These are phyloP conservation scores for Cystobasidium tubakii DNA, from an alignment of 768 basidiomycete species.

Conservation along the genomic window DNA sequence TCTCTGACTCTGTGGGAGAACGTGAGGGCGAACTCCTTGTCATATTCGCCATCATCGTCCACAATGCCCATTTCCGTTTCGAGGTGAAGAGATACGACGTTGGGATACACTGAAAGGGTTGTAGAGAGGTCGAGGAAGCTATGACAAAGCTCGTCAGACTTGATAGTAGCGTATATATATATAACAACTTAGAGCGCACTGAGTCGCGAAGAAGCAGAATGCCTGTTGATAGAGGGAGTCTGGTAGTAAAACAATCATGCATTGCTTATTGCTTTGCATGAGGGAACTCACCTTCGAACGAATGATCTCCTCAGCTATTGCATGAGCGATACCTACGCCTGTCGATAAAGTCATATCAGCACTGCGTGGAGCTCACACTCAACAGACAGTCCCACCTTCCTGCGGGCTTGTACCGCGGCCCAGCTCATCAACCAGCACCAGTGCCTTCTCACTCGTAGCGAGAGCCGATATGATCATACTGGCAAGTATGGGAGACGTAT, in stretches of 20 bases:
- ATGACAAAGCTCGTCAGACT: conserved; percentile 52
- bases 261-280: too few species aligned
- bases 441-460: conserved; percentile 57
- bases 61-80: conserved; percentile 37
- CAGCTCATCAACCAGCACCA: conserved; percentile 87
- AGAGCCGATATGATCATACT: conserved; percentile 55
- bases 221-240: conserved; percentile 53
- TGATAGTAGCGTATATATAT: too few species aligned
- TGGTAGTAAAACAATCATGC: not conserved
- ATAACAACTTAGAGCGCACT: conserved; percentile 34
- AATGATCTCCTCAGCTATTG: conserved; percentile 55
- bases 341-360: not conserved
- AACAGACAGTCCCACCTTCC: conserved; percentile 57
- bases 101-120: conserved; percentile 69
- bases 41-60: not conserved
- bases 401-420: conserved; percentile 75
- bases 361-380: too few species aligned
- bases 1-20: conserved; percentile 49
- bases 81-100: conserved; percentile 59
- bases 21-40: conserved; percentile 44
- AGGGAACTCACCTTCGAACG: conserved; percentile 55
- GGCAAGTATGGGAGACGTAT: not conserved
- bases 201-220: conserved; percentile 90
- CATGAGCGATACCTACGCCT: conserved; percentile 50
- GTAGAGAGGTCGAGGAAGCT: conserved; percentile 71